phyloP scores from a whole-genome alignment of 257 asterid species.

The Osmanthus fragrans region DNA sequence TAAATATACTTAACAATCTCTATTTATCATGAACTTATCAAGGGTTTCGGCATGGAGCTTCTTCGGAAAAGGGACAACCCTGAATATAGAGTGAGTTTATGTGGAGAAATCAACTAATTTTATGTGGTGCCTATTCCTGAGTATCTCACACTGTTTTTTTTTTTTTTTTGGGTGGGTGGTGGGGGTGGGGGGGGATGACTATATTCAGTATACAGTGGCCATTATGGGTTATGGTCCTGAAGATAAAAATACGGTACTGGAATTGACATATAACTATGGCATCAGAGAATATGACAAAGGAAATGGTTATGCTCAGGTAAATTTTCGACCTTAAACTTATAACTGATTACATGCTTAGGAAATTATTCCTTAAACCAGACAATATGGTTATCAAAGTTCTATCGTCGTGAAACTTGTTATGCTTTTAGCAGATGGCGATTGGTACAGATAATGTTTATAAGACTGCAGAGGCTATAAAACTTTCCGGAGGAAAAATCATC shows the following conservation, averaged over 20 bases:
- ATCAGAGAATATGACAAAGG: conserved; percentile 72
- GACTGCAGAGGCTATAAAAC: conserved; percentile 34
- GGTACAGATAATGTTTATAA: conserved; percentile 42
- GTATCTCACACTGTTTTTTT: not conserved
- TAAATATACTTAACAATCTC: not conserved
- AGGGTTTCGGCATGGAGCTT: conserved; percentile 62
- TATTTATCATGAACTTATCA: conserved; percentile 12
- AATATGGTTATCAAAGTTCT: not conserved
- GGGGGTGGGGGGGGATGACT: not conserved
- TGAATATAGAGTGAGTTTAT: conserved; percentile 41
- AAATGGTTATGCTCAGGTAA: conserved; percentile 81
- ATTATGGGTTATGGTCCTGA: conserved; percentile 84
- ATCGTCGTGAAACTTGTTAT: conserved; percentile 7
- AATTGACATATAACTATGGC: conserved; percentile 70
- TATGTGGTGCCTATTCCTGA: not conserved
- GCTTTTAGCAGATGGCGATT: conserved; percentile 35
- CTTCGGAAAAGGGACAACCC: conserved; percentile 40
- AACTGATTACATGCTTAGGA: not conserved
- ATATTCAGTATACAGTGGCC: conserved; percentile 58
- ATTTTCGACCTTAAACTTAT: conserved; percentile 1
- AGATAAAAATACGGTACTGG: conserved; percentile 65
- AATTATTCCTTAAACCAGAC: not conserved
- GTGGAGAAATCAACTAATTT: not conserved
- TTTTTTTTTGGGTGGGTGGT: too few species aligned
- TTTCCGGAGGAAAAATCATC: conserved; percentile 33